phyloP scores from a whole-genome alignment of 495 filamentous ascomycete species.

The Aspergillus affinis region DNA sequence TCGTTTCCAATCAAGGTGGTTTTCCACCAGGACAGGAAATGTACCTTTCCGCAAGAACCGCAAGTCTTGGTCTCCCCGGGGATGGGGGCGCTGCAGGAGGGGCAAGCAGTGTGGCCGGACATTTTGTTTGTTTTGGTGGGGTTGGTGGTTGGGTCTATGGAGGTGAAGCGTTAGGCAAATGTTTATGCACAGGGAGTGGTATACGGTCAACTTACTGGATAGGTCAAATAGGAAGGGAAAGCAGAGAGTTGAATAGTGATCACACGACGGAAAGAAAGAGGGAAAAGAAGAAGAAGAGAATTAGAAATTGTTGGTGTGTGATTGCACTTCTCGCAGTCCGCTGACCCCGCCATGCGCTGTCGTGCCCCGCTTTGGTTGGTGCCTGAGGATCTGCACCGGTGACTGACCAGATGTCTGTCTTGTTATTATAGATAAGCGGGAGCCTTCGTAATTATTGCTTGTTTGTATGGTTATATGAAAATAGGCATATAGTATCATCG shows the following conservation, averaged over 20 bases:
- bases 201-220: too few species aligned
- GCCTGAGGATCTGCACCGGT: not conserved
- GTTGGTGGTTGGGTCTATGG: slow-evolving; percentile 1
- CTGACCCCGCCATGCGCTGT: not conserved
- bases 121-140: slow-evolving; percentile 15
- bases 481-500: too few species aligned
- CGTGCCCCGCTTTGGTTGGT: not conserved
- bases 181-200: too few species aligned
- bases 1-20: not conserved
- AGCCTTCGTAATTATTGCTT: too few species aligned
- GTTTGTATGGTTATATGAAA: too few species aligned
- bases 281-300: not conserved
- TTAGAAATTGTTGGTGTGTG: not conserved
- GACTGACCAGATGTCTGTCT: not conserved
- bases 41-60: slow-evolving; percentile 34
- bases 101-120: slow-evolving; percentile 32
- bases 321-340: not conserved
- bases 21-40: slow-evolving; percentile 3
- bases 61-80: slow-evolving; percentile 34
- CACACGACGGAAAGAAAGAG: too few species aligned
- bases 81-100: slow-evolving; percentile 34
- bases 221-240: too few species aligned
- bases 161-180: too few species aligned
- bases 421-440: too few species aligned
- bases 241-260: not conserved